Conservation (phyloP, 106 monocot species). For the Allium cepa region DNA sequence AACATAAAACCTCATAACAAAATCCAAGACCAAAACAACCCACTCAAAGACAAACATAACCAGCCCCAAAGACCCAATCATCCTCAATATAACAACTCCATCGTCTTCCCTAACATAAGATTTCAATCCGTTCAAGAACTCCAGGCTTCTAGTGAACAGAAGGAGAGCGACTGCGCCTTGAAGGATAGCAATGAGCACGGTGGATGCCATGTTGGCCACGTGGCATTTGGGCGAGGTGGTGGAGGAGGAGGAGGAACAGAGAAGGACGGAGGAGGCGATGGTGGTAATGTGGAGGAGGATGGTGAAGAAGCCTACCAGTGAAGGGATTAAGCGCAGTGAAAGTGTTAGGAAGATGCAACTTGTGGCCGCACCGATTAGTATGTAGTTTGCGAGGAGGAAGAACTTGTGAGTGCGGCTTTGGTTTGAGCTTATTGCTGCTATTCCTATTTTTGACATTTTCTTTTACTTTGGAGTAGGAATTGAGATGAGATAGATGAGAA, state of each 20-base stretch:
- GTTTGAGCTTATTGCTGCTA: not conserved
- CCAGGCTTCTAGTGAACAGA: slow-evolving; percentile 49
- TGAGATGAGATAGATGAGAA: not conserved
- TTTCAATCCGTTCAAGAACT: slow-evolving; percentile 39
- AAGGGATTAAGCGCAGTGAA: slow-evolving; percentile 80
- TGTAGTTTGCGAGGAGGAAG: slow-evolving; percentile 80
- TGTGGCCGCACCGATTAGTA: slow-evolving; percentile 71
- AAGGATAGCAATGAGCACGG: slow-evolving; percentile 83
- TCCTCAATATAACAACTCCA: slow-evolving; percentile 44
- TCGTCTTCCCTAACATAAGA: slow-evolving; percentile 70
- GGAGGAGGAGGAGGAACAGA: slow-evolving; percentile 34
- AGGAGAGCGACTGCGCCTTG: slow-evolving; percentile 83
- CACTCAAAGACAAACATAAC: slow-evolving; percentile 60
- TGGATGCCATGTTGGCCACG: slow-evolving; percentile 66
- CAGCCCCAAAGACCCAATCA: slow-evolving; percentile 50
- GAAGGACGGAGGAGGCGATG: slow-evolving; percentile 54
- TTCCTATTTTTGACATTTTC: not conserved
- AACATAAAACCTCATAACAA: slow-evolving; percentile 50
- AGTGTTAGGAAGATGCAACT: slow-evolving; percentile 89
- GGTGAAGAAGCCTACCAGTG: slow-evolving; percentile 59
- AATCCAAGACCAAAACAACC: slow-evolving; percentile 51
- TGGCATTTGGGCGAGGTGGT: slow-evolving; percentile 39
- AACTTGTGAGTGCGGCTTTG: slow-evolving; percentile 57
- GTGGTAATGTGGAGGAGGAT: slow-evolving; percentile 80
- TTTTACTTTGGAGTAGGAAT: not conserved